phyloP scores from a whole-genome alignment of 768 basidiomycete species.

The Hygrocybe coccinea region DNA sequence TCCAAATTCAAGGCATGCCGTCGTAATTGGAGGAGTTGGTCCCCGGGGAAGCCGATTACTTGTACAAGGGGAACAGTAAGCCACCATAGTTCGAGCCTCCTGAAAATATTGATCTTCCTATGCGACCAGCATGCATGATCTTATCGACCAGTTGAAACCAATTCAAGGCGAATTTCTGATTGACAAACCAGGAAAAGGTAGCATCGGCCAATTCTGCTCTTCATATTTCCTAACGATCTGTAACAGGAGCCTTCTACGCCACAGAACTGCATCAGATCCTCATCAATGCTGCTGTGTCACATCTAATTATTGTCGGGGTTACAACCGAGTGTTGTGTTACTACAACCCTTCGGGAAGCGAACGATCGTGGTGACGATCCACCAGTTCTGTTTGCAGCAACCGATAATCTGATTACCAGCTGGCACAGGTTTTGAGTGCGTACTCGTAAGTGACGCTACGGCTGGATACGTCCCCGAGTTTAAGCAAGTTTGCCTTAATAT shows the following conservation, averaged over 20 bases:
- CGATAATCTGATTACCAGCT: not conserved
- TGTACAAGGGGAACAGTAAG: conserved; percentile 6
- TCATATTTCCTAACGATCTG: not conserved
- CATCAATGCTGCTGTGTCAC: conserved; percentile 6
- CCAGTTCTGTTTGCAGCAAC: too few relatives aligned
- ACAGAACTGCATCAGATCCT: conserved; percentile 7
- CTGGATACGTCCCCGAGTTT: conserved; percentile 5
- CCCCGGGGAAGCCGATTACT: conserved; percentile 8
- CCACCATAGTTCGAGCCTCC: not conserved
- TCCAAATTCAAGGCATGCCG: conserved; percentile 8
- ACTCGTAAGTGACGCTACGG: conserved; percentile 7
- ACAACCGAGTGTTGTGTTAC: conserved; percentile 8
- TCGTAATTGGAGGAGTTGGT: conserved; percentile 7
- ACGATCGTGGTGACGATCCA: conserved; percentile 6
- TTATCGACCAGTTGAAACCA: conserved; percentile 5
- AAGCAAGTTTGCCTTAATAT: conserved; percentile 6
- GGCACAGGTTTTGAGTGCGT: conserved; percentile 6
- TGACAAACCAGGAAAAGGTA: conserved; percentile 10
- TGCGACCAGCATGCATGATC: conserved; percentile 5
- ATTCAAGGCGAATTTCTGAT: conserved; percentile 6
- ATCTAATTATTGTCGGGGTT: conserved; percentile 7
- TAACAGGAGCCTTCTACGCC: conserved; percentile 5
- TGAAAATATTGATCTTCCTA: not conserved
- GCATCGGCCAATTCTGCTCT: too few relatives aligned
- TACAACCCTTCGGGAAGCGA: conserved; percentile 6